Base-by-base conservation (phyloP, 1,284 basidiomycete genomes). In the Trametes polyzona region DNA sequence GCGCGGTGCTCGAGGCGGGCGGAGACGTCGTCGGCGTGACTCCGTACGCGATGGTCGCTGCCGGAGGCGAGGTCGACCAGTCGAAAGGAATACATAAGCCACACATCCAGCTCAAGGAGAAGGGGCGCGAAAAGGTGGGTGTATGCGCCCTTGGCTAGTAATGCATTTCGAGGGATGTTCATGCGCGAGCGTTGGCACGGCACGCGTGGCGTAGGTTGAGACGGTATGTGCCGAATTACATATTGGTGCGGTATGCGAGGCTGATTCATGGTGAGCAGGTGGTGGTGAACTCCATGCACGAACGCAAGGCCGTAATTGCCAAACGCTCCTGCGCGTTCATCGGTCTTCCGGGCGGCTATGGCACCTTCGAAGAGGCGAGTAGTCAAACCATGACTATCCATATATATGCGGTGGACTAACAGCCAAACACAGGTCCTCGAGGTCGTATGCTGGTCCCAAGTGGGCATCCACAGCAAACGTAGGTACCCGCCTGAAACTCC, bases 381-480 rank as follows among this genome's bases (percentile, higher is more conserved):
- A 17, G 11, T 27, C 29, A 10, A 4, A 14, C 17, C 11, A 24
- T 11, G 40, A 6, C 32, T 5, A 10, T 10, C 10, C 2, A 4
- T 6, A 16, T 14, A 19, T 36, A 24, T 40, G 16, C 17, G 12
- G 33, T n/a, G 33, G 33, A 27, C 19, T 14, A 10, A 35, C 7
- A 19, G 5, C 44, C 16, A 27, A 37, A n/a, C 17, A 4, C 61
- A 92, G 89, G 77, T 95, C 23, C 74, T 97, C 47, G 95, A 97
- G 74, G 95, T 93, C 63, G 83, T 89, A 36, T 96, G 95, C 2
- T 98, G 95, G 95, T 88, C 86, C 9, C 92, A 96, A 70, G 75
- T 97, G 16, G 92, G 92, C 19, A 94, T 97, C 57, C 95, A 96
- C 71, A 78, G 82, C 49, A 94, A 94, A 76, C 92, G 90, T 92